A percentile compares a stretch with the other conserved stretches of the same genome.
phyloP scores from a whole-genome alignment of 2,329 filamentous ascomycete genomes.

The Penicillium corylophilum region DNA sequence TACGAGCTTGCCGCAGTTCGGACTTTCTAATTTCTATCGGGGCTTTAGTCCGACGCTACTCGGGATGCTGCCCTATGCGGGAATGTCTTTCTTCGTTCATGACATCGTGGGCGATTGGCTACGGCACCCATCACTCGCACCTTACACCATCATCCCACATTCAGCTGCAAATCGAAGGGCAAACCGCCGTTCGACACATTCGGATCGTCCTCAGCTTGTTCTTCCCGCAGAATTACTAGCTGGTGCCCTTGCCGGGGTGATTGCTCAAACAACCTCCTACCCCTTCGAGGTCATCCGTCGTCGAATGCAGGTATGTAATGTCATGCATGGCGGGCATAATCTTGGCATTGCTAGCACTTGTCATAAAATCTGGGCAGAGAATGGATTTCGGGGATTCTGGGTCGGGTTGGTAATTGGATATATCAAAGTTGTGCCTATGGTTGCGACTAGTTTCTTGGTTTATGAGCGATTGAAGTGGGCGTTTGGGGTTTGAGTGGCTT shows the following conservation, averaged over 20 bases:
- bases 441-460: not conserved
- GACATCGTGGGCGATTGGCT: not conserved
- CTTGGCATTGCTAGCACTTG: not conserved
- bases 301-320: not conserved
- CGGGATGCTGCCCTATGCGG: too few species aligned
- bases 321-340: not conserved
- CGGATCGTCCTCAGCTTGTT: not conserved
- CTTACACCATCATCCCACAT: not conserved
- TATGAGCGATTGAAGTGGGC: not conserved
- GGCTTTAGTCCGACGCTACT: too few species aligned
- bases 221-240: not conserved
- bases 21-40: too few species aligned
- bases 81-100: too few species aligned
- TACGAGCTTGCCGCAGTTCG: too few species aligned
- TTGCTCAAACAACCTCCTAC: not conserved
- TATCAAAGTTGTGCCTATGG: not conserved
- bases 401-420: not conserved
- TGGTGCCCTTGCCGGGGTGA: not conserved
- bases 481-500: not conserved
- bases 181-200: not conserved
- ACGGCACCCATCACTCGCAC: not conserved
- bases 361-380: not conserved
- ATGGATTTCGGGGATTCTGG: not conserved
- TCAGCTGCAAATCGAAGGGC: not conserved
- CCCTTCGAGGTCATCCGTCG: not conserved